Conservation (phyloP, 2,329 filamentous ascomycete species). For the Diplodia sapinea region DNA sequence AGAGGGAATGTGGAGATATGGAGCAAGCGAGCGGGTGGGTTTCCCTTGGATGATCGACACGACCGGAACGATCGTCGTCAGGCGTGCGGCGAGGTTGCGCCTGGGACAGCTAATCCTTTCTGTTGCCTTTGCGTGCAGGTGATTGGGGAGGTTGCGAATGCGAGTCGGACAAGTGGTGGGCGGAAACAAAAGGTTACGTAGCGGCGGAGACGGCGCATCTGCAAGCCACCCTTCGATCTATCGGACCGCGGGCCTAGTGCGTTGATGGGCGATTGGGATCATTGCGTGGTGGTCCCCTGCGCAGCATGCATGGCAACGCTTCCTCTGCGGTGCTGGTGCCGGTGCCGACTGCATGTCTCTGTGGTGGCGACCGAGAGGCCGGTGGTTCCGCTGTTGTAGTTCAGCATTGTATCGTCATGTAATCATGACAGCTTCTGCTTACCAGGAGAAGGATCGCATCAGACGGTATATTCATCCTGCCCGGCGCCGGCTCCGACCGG, state of each 20-base stretch:
- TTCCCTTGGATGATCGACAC: constrained; percentile 6
- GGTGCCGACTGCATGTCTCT: neutral
- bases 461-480: neutral
- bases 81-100: neutral
- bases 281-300: neutral
- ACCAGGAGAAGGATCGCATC: neutral
- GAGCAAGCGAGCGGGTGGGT: constrained; percentile 11
- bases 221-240: constrained; percentile 24
- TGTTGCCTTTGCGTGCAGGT: neutral
- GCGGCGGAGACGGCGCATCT: neutral
- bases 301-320: neutral
- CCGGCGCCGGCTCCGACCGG: neutral
- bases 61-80: constrained; percentile 1
- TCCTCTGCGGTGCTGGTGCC: no score
- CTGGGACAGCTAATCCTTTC: neutral
- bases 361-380: neutral
- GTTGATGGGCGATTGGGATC: constrained; percentile 5
- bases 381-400: neutral
- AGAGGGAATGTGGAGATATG: constrained; percentile 5
- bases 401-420: no score
- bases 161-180: constrained; percentile 3
- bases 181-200: constrained; percentile 3
- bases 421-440: neutral
- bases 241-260: constrained; percentile 8
- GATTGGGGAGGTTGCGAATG: neutral